Percentiles rank a stretch among this genome's conserved stretches.
These are phyloP conservation scores for Skeletonema grethae DNA, from an alignment of 108 stramenopile genomes.

Conservation along the genomic window DNA sequence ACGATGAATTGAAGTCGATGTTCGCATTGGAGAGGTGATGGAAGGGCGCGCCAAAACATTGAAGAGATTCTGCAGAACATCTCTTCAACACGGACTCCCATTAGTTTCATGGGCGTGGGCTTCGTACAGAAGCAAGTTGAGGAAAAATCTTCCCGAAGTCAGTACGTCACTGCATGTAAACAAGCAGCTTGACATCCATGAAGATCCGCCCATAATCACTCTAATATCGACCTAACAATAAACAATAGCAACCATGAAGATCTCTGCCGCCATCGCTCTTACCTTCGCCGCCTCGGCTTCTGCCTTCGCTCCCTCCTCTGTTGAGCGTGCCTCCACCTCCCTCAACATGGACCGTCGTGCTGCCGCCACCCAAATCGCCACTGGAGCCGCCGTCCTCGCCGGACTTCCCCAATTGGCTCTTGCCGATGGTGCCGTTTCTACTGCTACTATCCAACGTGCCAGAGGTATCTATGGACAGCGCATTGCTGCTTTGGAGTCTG, in stretches of 20 bases:
- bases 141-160: slow-evolving; percentile 3
- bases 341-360: slow-evolving; percentile 90
- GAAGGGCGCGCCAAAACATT: too few species aligned
- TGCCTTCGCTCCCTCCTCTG: slow-evolving; percentile 75
- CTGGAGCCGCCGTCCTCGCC: slow-evolving; percentile 67
- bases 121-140: not conserved
- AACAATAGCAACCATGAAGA: slow-evolving; percentile 65
- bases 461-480: slow-evolving; percentile 86
- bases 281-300: slow-evolving; percentile 71
- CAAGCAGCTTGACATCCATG: slow-evolving; percentile 3
- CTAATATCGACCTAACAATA: not conserved
- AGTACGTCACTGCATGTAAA: not conserved
- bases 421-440: slow-evolving; percentile 91
- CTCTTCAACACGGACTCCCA: not conserved
- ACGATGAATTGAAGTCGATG: too few species aligned
- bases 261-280: slow-evolving; percentile 71
- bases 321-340: slow-evolving; percentile 75
- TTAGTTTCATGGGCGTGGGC: not conserved
- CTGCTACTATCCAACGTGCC: slow-evolving; percentile 72
- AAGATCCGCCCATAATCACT: slow-evolving; percentile 1
- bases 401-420: slow-evolving; percentile 67
- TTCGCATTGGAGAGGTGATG: too few species aligned
- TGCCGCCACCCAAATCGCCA: slow-evolving; percentile 82
- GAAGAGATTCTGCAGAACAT: not conserved
- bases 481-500: slow-evolving; percentile 81